Evolutionary conservation across 2,329 filamentous ascomycete genomes (phyloP), one percentile per base, ranked within the genome.

Genomic region (Magnaporthiopsis incrustans): DNA sequence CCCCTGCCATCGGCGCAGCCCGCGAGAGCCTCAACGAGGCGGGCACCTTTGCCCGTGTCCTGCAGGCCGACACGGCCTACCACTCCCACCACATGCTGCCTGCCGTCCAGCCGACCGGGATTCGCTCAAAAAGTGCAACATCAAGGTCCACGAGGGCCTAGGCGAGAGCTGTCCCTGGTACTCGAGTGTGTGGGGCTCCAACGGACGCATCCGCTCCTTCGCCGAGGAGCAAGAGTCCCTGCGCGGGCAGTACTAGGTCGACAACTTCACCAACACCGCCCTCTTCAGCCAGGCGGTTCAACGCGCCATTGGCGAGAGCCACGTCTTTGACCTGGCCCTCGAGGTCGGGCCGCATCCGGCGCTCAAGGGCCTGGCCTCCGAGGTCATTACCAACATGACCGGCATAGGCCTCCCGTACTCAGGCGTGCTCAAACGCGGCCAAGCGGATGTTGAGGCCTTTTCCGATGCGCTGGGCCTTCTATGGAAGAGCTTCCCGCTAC

Each of bases 311-410:
- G 27, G 68, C 14, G 22, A n/a, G 5, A 61, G 67, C 27, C 67
- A 66, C 11, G 65, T 30, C 14, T 69, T 72, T 26, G 69, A 70
- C 10, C 68, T 73, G 35, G 62, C 73, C 15, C 60, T 75, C 56
- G 74, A 76, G 61, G 64, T 76, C 32, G 74, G 74, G 1, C 68
- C 74, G 1, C 70, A 73, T 57, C 64, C 68, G 1, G 70, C 74
- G 0, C 66, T 76, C 10, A 78, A 77, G 66, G 73, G 73, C 0
- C 78, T 79, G 0, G 71, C 74, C 0, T 70, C 66, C 2, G 72
- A 79, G 63, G 78, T 71, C 1, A 68, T 77, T 32, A 59, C 12
- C 18, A 69, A 71, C 35, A 38, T 12, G 35, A 15, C 11, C 1
- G 35, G 11, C 35, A 38, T 38, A 11, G 32, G 32, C 32, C 32